These are phyloP conservation scores for Nitzschia putrida DNA, from an alignment of 108 stramenopile species.

Conservation along the genomic window DNA sequence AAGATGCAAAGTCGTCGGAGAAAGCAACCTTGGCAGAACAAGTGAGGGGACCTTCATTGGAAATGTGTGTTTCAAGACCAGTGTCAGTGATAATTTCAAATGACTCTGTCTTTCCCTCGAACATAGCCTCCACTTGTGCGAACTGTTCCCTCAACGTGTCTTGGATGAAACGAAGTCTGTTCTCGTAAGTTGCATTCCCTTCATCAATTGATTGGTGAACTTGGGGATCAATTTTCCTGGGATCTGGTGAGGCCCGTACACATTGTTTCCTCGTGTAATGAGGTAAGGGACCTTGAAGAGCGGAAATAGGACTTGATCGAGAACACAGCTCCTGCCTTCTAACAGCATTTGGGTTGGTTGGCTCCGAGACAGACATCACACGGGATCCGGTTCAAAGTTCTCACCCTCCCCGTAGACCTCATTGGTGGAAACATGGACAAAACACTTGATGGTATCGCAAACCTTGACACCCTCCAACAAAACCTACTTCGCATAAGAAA, in stretches of 20 bases:
- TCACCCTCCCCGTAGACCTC: slow-evolving; percentile 99
- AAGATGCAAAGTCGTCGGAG: slow-evolving; percentile 38
- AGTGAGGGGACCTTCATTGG: slow-evolving; percentile 43
- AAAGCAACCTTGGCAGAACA: slow-evolving; percentile 74
- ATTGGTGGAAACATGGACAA: slow-evolving; percentile 97
- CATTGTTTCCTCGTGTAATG: slow-evolving; percentile 99
- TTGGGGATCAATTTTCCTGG: slow-evolving; percentile 99
- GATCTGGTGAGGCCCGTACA: slow-evolving; percentile 98
- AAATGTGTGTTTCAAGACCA: slow-evolving; percentile 35
- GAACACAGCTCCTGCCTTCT: slow-evolving; percentile 99
- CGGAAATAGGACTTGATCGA: slow-evolving; percentile 93
- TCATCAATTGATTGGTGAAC: slow-evolving; percentile 95
- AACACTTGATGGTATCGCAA: slow-evolving; percentile 77
- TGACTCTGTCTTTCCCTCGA: slow-evolving; percentile 68
- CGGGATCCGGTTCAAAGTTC: slow-evolving; percentile 89
- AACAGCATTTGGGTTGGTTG: slow-evolving; percentile 98
- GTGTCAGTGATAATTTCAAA: slow-evolving; percentile 77
- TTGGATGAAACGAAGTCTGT: slow-evolving; percentile 51
- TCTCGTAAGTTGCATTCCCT: slow-evolving; percentile 85
- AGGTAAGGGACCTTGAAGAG: slow-evolving; percentile 89
- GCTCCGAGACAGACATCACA: slow-evolving; percentile 94
- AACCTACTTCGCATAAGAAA: slow-evolving; percentile 61
- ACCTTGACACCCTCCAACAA: slow-evolving; percentile 95
- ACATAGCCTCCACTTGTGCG: slow-evolving; percentile 72
- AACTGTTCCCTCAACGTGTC: slow-evolving; percentile 77